phyloP scores from a whole-genome alignment of 2,329 filamentous ascomycete genomes.

The Pseudogymnoascus sp. region DNA sequence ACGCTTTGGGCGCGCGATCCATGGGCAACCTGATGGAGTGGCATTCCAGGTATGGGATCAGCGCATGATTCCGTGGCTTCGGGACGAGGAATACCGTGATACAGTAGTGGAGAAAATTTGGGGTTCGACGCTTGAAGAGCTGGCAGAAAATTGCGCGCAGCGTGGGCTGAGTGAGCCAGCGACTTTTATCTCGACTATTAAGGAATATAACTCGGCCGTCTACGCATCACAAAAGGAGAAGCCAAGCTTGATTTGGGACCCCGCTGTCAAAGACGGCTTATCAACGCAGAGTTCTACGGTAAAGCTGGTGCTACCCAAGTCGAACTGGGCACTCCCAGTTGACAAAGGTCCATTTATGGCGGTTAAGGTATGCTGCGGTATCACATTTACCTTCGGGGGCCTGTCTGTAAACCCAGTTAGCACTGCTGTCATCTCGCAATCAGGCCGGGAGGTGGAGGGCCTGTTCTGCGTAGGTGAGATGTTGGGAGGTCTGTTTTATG shows the following conservation, averaged over 20 bases:
- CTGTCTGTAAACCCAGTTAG: slow-evolving; percentile 29
- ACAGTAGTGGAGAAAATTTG: slow-evolving; percentile 43
- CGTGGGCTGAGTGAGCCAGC: slow-evolving; percentile 42
- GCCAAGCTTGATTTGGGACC: slow-evolving; percentile 46
- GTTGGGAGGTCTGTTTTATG: slow-evolving; percentile 58
- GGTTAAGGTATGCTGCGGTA: slow-evolving; percentile 57
- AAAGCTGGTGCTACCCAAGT: slow-evolving; percentile 47
- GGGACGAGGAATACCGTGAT: slow-evolving; percentile 56
- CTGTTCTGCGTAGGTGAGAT: slow-evolving; percentile 60
- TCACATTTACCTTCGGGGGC: slow-evolving; percentile 66
- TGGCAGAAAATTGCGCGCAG: slow-evolving; percentile 44
- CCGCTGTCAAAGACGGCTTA: slow-evolving; percentile 53
- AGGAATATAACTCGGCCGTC: slow-evolving; percentile 54
- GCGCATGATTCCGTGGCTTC: slow-evolving; percentile 45
- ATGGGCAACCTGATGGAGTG: slow-evolving; percentile 50
- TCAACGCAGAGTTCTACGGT: slow-evolving; percentile 49
- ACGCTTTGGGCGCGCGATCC: slow-evolving; percentile 56
- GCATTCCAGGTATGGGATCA: slow-evolving; percentile 63
- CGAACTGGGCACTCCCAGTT: slow-evolving; percentile 60
- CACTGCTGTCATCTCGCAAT: slow-evolving; percentile 42
- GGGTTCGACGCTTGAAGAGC: slow-evolving; percentile 39
- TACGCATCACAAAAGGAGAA: slow-evolving; percentile 41
- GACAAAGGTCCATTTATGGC: slow-evolving; percentile 53
- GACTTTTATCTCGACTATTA: slow-evolving; percentile 46
- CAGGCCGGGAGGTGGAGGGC: slow-evolving; percentile 43